Conservation (phyloP, 371 early-diverging fungal species). For the Circinella umbellata region DNA sequence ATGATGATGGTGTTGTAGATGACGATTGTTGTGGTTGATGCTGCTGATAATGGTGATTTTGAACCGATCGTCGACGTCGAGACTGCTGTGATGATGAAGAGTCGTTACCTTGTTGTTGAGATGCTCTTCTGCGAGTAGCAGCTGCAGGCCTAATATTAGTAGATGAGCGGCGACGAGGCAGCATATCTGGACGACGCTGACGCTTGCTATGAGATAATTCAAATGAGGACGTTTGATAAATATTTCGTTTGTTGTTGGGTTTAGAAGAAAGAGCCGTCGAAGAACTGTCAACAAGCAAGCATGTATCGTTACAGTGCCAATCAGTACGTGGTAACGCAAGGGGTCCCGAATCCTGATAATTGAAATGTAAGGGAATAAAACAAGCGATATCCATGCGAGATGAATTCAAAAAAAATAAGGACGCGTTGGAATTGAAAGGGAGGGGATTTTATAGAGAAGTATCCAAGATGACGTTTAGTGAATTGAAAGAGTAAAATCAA, state of each 20-base stretch:
- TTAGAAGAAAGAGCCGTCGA: conserved; percentile 1
- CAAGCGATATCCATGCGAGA: conserved; percentile 7
- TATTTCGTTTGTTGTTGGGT: not conserved
- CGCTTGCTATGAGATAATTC: not conserved
- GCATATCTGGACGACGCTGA: not conserved
- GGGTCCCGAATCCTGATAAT: conserved; percentile 9
- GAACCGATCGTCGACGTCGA: not conserved
- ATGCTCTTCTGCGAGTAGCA: not conserved
- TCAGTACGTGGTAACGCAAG: conserved; percentile 7
- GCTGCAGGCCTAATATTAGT: not conserved
- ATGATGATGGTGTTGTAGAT: not conserved
- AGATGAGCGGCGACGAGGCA: not conserved
- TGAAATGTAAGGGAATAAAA: conserved; percentile 5
- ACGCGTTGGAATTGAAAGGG: not conserved
- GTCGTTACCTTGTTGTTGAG: not conserved
- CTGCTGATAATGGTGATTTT: not conserved
- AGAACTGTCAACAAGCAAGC: conserved; percentile 1
- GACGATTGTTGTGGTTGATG: not conserved
- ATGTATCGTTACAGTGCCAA: conserved; percentile 8
- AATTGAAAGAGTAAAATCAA: too few relatives aligned
- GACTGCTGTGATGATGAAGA: not conserved
- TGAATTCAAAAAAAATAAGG: not conserved
- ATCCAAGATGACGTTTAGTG: too few relatives aligned
- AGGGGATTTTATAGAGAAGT: not conserved
- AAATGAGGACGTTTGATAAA: conserved; percentile 1